Evolutionary conservation across 371 early-diverging fungal species (phyloP), one percentile per base, ranked within the genome.

Genomic region (Mortierella polycephala): DNA sequence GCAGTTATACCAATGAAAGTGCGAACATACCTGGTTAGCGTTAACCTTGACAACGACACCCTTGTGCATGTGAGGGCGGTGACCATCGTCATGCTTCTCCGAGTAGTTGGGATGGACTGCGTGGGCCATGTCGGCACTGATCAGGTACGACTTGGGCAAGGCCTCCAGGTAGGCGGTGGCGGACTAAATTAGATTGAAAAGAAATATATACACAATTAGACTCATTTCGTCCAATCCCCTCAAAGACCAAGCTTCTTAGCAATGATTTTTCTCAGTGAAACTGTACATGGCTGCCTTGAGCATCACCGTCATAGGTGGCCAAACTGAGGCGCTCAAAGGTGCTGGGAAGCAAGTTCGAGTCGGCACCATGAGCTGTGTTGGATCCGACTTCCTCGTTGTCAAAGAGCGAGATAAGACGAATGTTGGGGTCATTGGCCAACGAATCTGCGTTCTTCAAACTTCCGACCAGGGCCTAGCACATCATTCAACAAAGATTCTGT

Each of bases 341-440:
- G 11, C 87, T 74, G 54, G 93, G 95, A 50, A 98, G 83, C 68
- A 98, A 83, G 64, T 93, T 92, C 9, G 97, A 96, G 75, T 94
- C 94, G 18, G 99, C 99, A 52, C 99, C 99, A 69, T 96, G 92
- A 7, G 97, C 96, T 23, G 96, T 93, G n/a, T 81, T 82, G 44
- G 96, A 96, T n/a, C 99, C 99, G 53, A 98, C 90, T 74, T 99
- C 99, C 85, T 99, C 99, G 83, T 98, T 96, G 82, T 98, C 99
- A 76, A 98, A 99, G 13, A 98, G 87, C 13, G 94, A 89, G 20
- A 95, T 88, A 64, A 99, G 81, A 66, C 97, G 94, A 62, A 98
- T 90, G 63, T 92, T 88, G 59, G 91, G 74, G 45, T 97, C 95
- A 30, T 84, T 79, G n/a, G 81, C 87, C 46, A 93, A 61, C 42